phyloP scores from a whole-genome alignment of 352 stramenopile genomes.

The Phytophthora pseudosyringae region DNA sequence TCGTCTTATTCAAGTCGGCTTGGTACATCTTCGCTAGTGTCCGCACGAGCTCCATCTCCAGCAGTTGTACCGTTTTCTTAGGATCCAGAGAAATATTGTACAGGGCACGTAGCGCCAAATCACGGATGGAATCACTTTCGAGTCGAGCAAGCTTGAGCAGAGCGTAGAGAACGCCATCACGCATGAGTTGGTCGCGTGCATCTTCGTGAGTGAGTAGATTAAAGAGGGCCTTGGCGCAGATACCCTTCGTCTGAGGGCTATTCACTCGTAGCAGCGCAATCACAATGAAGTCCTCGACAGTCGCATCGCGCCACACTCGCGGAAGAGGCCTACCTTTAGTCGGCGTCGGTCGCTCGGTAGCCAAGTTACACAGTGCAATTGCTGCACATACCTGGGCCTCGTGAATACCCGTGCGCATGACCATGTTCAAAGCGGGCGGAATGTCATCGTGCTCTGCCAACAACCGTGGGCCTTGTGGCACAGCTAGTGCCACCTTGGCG shows the following conservation, averaged over 20 bases:
- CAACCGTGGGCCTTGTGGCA: constrained; percentile 49
- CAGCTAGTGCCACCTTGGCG: constrained; percentile 55
- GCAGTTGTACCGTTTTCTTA: constrained; percentile 50
- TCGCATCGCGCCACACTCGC: constrained; percentile 67
- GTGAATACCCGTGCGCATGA: constrained; percentile 87
- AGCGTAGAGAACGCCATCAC: constrained; percentile 82
- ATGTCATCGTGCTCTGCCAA: constrained; percentile 60
- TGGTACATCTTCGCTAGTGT: constrained; percentile 83
- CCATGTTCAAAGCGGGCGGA: constrained; percentile 70
- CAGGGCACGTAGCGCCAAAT: constrained; percentile 71
- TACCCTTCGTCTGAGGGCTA: constrained; percentile 80
- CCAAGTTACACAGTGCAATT: constrained; percentile 88
- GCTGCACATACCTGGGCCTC: constrained; percentile 86
- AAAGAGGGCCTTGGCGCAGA: constrained; percentile 86
- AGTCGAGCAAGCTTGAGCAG: constrained; percentile 86
- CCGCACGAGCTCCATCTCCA: constrained; percentile 86
- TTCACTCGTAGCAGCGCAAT: constrained; percentile 88
- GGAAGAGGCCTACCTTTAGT: constrained; percentile 21
- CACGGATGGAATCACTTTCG: constrained; percentile 77
- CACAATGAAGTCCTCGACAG: constrained; percentile 88
- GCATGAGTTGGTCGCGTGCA: constrained; percentile 71
- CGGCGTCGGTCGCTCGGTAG: constrained; percentile 49
- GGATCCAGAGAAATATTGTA: constrained; percentile 81
- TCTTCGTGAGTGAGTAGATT: constrained; percentile 87
- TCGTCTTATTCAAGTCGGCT: constrained; percentile 69